These are phyloP conservation scores for Alternaria hordeiaustralica DNA, from an alignment of 2,329 filamentous ascomycete genomes.

Conservation along the genomic window DNA sequence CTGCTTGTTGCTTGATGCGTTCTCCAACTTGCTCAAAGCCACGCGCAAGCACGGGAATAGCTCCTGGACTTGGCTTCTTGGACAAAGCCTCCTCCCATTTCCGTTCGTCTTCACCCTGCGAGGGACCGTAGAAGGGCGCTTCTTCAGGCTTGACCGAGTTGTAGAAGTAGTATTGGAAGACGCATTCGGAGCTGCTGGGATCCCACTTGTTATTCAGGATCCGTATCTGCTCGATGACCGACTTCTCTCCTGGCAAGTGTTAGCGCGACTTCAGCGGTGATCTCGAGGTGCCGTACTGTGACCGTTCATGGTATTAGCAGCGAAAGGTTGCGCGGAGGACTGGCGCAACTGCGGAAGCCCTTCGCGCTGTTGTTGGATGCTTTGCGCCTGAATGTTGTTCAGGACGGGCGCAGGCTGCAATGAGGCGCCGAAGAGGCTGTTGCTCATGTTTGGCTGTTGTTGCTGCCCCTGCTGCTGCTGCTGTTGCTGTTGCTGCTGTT, in stretches of 20 bases:
- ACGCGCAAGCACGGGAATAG: conserved; percentile 76
- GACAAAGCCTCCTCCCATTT: conserved; percentile 86
- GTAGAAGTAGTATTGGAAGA: conserved; percentile 86
- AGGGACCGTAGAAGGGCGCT: conserved; percentile 78
- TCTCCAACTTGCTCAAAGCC: conserved; percentile 76
- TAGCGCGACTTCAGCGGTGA: conserved; percentile 6
- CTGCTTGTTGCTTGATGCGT: conserved; percentile 74
- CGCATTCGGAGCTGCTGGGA: conserved; percentile 69
- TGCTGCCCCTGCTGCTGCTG: conserved; percentile 35
- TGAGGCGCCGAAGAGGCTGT: conserved; percentile 49
- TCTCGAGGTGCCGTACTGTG: conserved; percentile 28
- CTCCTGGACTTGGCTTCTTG: conserved; percentile 77
- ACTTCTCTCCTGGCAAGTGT: conserved; percentile 66
- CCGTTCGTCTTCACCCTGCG: conserved; percentile 72
- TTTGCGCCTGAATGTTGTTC: conserved; percentile 37
- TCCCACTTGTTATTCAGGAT: conserved; percentile 77
- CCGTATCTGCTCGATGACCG: conserved; percentile 75
- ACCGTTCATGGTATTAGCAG: conserved; percentile 34
- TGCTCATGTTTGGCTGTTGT: conserved; percentile 49
- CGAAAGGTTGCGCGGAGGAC: conserved; percentile 35
- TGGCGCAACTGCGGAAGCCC: conserved; percentile 45
- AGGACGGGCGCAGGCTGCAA: conserved; percentile 41
- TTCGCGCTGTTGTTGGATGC: conserved; percentile 47
- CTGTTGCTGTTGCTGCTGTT: conserved; percentile 49
- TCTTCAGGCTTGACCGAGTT: conserved; percentile 78